Conservation (phyloP, 2,329 filamentous ascomycete genomes). For the Colletotrichum kahawae region DNA sequence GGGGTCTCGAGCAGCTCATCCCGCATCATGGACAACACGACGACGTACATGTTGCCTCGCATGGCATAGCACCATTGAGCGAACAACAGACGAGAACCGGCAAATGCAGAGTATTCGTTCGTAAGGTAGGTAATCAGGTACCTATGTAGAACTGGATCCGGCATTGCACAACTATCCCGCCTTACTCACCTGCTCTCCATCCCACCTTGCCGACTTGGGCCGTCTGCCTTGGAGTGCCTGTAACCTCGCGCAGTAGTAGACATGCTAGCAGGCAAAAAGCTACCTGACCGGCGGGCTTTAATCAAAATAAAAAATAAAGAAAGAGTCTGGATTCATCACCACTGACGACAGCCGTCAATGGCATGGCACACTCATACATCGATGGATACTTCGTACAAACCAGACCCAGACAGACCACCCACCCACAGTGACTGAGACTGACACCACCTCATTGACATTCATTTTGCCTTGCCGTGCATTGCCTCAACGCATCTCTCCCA, state of each 20-base stretch:
- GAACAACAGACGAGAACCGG: not conserved
- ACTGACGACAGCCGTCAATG: slow-evolving; percentile 5
- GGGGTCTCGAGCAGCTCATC: not conserved
- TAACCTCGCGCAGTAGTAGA: not conserved
- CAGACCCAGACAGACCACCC: not conserved
- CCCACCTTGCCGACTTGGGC: not conserved
- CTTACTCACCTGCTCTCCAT: not conserved
- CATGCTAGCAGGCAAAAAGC: not conserved
- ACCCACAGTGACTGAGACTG: not conserved
- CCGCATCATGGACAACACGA: not conserved
- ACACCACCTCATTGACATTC: not conserved
- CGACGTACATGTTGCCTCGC: not conserved
- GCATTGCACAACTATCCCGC: not conserved
- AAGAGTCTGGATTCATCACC: slow-evolving; percentile 5
- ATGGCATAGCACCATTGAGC: not conserved
- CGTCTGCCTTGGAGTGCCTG: not conserved
- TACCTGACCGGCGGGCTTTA: not conserved
- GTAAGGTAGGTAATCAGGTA: not conserved
- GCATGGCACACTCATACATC: not conserved
- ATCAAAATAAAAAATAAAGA: not conserved
- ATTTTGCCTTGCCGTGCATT: not conserved
- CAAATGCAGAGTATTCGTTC: not conserved
- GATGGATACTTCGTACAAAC: not conserved
- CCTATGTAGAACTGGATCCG: not conserved
- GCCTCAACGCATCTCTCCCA: not conserved